These are phyloP conservation scores for Rauvolfia tetraphylla DNA, from an alignment of 257 asterid species.

Conservation along the genomic window DNA sequence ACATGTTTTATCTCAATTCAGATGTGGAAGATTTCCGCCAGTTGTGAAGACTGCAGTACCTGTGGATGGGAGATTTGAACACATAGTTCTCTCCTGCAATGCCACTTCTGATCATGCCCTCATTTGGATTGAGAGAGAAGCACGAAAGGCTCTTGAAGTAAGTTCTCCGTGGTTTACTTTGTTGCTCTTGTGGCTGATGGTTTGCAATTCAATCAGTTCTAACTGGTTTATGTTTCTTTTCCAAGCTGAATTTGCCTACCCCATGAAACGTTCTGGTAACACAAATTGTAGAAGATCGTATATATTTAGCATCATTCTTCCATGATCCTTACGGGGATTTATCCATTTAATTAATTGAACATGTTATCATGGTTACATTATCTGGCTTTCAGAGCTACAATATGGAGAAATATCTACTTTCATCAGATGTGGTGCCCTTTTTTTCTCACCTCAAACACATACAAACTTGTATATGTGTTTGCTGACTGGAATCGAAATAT, in stretches of 20 bases:
- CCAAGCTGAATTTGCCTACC: no score
- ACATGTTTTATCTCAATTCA: conserved; percentile 8
- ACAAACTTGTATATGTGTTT: not conserved
- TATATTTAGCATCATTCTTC: no score
- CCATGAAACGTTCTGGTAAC: no score
- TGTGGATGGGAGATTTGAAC: conserved; percentile 92
- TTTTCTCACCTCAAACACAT: not conserved
- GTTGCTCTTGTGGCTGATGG: not conserved
- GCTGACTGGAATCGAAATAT: not conserved
- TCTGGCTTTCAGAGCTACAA: not conserved
- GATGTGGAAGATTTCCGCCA: conserved; percentile 78
- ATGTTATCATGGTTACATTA: not conserved
- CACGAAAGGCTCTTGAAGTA: conserved; percentile 64
- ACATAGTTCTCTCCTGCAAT: conserved; percentile 79
- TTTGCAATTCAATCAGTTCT: not conserved
- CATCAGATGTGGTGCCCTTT: not conserved
- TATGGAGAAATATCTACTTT: not conserved
- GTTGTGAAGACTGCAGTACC: conserved; percentile 84
- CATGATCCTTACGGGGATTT: not conserved
- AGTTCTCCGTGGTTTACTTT: conserved; percentile 25
- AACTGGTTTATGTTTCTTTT: not conserved
- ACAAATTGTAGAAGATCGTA: not conserved
- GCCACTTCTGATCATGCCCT: conserved; percentile 92
- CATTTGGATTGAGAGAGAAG: conserved; percentile 80
- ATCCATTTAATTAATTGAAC: not conserved